Conservation (phyloP, 2,329 filamentous ascomycete genomes). For the Sporothrix protearum region DNA sequence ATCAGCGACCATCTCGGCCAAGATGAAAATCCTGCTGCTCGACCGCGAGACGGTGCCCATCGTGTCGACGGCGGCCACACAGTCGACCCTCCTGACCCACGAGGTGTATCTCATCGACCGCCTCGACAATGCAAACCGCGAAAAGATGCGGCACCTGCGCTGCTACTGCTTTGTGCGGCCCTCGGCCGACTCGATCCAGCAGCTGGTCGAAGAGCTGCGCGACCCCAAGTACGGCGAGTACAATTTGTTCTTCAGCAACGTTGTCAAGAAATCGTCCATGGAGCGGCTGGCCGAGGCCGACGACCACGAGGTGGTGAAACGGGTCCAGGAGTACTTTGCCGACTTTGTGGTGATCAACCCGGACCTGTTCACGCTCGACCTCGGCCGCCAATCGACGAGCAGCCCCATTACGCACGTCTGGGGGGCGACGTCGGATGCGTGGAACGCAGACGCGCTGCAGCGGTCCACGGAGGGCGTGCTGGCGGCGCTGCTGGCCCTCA, state of each 20-base stretch:
- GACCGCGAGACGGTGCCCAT: conserved; percentile 93
- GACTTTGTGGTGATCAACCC: conserved; percentile 95
- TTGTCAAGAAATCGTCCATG: conserved; percentile 92
- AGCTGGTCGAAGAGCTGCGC: conserved; percentile 88
- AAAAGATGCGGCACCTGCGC: conserved; percentile 96
- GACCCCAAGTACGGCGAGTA: conserved; percentile 98
- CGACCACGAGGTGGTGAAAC: conserved; percentile 92
- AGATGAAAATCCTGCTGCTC: conserved; percentile 97
- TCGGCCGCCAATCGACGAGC: conserved; percentile 37
- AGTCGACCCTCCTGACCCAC: conserved; percentile 90
- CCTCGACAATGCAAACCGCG: conserved; percentile 80
- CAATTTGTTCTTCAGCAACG: conserved; percentile 94
- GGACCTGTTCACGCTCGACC: conserved; percentile 78
- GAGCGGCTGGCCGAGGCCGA: conserved; percentile 94
- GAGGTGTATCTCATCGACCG: conserved; percentile 98
- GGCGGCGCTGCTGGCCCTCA: conserved; percentile 79
- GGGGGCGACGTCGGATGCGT: conserved; percentile 76
- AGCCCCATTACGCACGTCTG: conserved; percentile 62
- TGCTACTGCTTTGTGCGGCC: conserved; percentile 92
- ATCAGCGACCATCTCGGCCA: conserved; percentile 60
- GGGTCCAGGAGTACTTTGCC: conserved; percentile 92
- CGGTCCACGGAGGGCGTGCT: conserved; percentile 83
- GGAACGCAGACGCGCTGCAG: conserved; percentile 86
- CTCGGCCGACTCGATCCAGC: conserved; percentile 86
- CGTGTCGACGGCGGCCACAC: conserved; percentile 90